Conservation (phyloP, 2,329 filamentous ascomycete species). For the Tolypocladium nubicola region DNA sequence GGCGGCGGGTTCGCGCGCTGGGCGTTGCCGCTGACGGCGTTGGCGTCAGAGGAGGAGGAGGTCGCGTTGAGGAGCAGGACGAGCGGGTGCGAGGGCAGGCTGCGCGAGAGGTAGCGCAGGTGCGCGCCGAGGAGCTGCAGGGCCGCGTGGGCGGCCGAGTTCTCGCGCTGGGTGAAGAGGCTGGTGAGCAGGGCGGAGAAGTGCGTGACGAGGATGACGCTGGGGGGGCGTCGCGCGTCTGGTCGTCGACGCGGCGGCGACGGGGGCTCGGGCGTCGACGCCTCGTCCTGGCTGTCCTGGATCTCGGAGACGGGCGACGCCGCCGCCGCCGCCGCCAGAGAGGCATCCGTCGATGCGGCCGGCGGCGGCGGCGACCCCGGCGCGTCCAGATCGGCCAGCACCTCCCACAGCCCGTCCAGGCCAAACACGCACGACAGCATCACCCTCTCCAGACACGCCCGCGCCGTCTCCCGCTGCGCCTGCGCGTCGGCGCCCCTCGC, state of each 20-base stretch:
- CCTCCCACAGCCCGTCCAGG: constrained; percentile 46
- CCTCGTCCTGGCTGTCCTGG: constrained; percentile 22
- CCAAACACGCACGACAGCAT: constrained; percentile 48
- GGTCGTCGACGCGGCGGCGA: background rate
- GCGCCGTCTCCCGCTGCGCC: constrained; percentile 9
- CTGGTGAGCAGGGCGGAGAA: constrained; percentile 39
- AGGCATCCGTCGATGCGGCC: background rate
- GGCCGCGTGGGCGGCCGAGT: constrained; percentile 33
- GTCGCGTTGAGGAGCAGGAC: constrained; percentile 46
- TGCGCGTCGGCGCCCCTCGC: constrained; percentile 6
- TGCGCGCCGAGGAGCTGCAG: constrained; percentile 37
- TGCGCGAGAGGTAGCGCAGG: constrained; percentile 34
- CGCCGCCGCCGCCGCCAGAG: background rate
- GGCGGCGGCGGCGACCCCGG: constrained; percentile 5
- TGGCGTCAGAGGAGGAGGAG: constrained; percentile 7
- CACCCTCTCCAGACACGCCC: constrained; percentile 34
- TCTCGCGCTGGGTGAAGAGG: constrained; percentile 40
- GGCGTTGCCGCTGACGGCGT: background rate
- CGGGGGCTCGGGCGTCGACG: constrained; percentile 7
- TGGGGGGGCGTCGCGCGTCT: background rate
- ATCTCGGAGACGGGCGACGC: constrained; percentile 14
- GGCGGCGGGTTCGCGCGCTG: no score
- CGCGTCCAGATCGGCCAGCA: constrained; percentile 37
- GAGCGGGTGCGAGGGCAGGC: constrained; percentile 29
- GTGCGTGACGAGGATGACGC: constrained; percentile 43